Base-by-base conservation (phyloP, 1,284 basidiomycete species). In the Sporisorium exsertum region DNA sequence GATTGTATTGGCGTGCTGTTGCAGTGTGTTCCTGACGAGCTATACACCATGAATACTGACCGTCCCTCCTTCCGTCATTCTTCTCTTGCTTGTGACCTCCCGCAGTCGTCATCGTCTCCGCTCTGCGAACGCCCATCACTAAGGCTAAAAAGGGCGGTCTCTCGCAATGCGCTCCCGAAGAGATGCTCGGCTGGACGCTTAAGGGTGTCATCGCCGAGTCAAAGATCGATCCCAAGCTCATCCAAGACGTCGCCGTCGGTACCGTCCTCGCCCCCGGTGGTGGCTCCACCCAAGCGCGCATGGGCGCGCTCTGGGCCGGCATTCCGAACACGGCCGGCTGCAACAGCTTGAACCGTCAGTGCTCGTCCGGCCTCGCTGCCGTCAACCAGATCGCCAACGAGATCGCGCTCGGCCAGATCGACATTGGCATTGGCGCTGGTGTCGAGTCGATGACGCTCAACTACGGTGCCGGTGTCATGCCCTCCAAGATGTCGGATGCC, bases 261-360 rank as follows among this genome's bases (percentile, higher is more conserved):
- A 98, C 95, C 85, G 96, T 97, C 51, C 91, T 98, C 32, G 94
- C 94, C 18, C 90, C 95, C 15, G 94, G 92, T 50, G 94, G 95
- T 81, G 96, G 95, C 62, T 94, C 95, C 6, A 90, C 87, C 54
- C 91, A 91, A 16, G 94, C 95, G n/a, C 91, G 96, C 75, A 97
- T 97, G 94, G 96, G 95, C 33, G 91, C 92, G 52, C 89, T 99
- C 50, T 91, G 92, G 86, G 92, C 96, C 65, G 95, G 96, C 40
- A 94, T 97, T 81, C 95, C 96, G 52, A 79, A 81, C 78, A 80
- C 82, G 13, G 75, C 83, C 20, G 82, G 83, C 24, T 87, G 98
- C 86, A 92, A 92, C 87, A 96, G 95, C 16, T 89, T 97, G 76
- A 98, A 99, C 88, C 89, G 96, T 62, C 83, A 85, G 72, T 99